A percentile compares a stretch with the other conserved stretches of the same genome.
These are phyloP conservation scores for Kwoniella shivajii DNA, from an alignment of 1,284 basidiomycete species.

Conservation along the genomic window DNA sequence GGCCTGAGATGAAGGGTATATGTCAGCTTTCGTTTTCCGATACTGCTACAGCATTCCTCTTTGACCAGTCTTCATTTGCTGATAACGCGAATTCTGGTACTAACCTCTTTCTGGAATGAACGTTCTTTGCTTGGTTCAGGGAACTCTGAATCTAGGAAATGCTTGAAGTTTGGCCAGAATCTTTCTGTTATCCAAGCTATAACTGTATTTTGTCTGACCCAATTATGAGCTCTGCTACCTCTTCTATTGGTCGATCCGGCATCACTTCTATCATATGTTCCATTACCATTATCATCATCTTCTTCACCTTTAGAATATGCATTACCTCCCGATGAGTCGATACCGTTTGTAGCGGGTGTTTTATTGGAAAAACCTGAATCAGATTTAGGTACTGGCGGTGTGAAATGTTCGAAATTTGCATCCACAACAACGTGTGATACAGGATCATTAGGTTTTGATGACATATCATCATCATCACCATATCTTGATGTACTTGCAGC, in stretches of 20 bases:
- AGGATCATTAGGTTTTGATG: slow-evolving; percentile 26
- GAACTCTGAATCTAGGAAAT: slow-evolving; percentile 49
- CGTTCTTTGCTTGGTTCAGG: slow-evolving; percentile 46
- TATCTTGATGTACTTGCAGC: slow-evolving; percentile 29
- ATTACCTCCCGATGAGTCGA: slow-evolving; percentile 7
- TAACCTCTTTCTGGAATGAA: slow-evolving; percentile 49
- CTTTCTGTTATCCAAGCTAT: slow-evolving; percentile 36
- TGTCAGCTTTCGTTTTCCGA: background rate
- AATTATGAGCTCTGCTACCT: slow-evolving; percentile 21
- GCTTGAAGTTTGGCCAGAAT: slow-evolving; percentile 38
- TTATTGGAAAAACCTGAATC: slow-evolving; percentile 40
- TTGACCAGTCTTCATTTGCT: no score
- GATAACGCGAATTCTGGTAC: slow-evolving; percentile 6
- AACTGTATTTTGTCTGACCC: slow-evolving; percentile 26
- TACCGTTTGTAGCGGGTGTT: slow-evolving; percentile 17
- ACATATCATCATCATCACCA: slow-evolving; percentile 39
- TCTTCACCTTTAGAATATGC: slow-evolving; percentile 11
- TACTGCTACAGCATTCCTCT: background rate
- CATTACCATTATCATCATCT: slow-evolving; percentile 15
- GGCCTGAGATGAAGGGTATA: slow-evolving; percentile 15
- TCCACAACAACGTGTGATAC: slow-evolving; percentile 45
- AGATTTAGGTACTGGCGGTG: slow-evolving; percentile 33
- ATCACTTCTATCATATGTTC: slow-evolving; percentile 15
- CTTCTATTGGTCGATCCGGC: slow-evolving; percentile 19
- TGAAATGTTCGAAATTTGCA: slow-evolving; percentile 44